Evolutionary conservation across 768 basidiomycete species (phyloP), one percentile per base, ranked within the genome.

Genomic region (Termitomyces sp.): DNA sequence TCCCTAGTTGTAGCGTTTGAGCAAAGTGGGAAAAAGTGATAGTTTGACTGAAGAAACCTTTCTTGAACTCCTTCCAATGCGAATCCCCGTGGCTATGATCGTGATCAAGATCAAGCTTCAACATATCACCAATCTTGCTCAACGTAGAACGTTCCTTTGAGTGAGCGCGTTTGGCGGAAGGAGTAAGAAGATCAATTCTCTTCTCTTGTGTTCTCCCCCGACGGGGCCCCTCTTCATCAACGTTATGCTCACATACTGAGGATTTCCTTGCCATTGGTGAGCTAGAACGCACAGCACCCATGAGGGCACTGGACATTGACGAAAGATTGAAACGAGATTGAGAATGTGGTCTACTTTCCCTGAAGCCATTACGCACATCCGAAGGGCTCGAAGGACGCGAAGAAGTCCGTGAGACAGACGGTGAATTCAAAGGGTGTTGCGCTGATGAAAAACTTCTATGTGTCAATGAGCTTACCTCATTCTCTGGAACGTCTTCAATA

Each of bases 61-160:
- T 86, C 65, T 87, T 84, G 71, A 96, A 96, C 70, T 95, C 88
- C 68, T 88, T 88, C 93, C 93, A 98, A 5, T 80, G 78, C 53
- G 80, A 74, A 13, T 76, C 77, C 4, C 68, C 77, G 57, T 78
- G 76, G 31, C 64, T 73, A 45, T 80, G 78, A 5, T 76, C 76
- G 30, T 80, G 78, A 6, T 76, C 76, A 24, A 60, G 59, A 11
- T 77, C 74, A 18, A 73, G 57, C 51, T 74, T 75, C 15, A 81
- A 67, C 11, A 75, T 76, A 41, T 75, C 79, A 4, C 77, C 69
- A 33, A 78, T 67, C 44, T 72, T 73, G 31, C 69, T 70, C 4
- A 78, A 69, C 36, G 76, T 55, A 62, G 72, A 54, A 68, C 73
- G 65, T 68, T 73, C 70, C 59, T 69, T 67, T 58, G 68, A 68